Evolutionary conservation across 2,329 filamentous ascomycete genomes (phyloP), one percentile per base, ranked within the genome.

Genomic region (Monosporascus sp.): DNA sequence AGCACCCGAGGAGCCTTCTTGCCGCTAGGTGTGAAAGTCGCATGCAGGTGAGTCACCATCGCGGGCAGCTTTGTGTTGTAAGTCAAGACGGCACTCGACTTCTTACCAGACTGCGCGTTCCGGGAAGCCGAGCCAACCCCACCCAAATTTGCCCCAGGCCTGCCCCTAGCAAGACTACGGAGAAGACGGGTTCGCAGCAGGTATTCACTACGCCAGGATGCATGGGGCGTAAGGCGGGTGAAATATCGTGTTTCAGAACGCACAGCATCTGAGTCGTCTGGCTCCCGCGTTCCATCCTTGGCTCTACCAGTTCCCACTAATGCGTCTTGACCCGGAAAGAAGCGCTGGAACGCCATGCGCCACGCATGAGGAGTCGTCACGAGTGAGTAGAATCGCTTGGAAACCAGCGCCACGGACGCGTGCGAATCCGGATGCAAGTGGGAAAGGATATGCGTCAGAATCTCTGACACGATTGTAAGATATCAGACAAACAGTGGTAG

Each of bases 181-280:
- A 97, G 75, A 50, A 97, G 80, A 47, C 90, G 83, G 2, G 91
- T 97, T 47, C 94, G 83, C 53, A 96, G 74, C 48, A 97, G 87
- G 65, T 97, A 99, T 70, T 99, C 94, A 71, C 90, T 97, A 61
- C 93, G 84, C 93, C 94, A 97, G 8, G 92, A 94, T n/a, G 91
- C 88, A 56, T 92, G 74, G 3, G 85, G 80, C 9, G 90, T 95
- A 52, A 99, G 79, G 44, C 92, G 85, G 17, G 89, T 84, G 65
- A 97, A 99, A 59, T 84, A 82, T 45, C 91, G 88, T 61, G 83
- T 82, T 65, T 94, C 88, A 1, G 88, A 87, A 27, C 83, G 82
- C 45, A 91, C 75, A 52, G 69, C 70, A 64, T 83, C 84, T 51
- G 73, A 70, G 46, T 71, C 69, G 37, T 82, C 73, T 24, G 75